Evolutionary conservation across 257 asterid species (phyloP).

Genomic region (Coffea eugenioides): DNA sequence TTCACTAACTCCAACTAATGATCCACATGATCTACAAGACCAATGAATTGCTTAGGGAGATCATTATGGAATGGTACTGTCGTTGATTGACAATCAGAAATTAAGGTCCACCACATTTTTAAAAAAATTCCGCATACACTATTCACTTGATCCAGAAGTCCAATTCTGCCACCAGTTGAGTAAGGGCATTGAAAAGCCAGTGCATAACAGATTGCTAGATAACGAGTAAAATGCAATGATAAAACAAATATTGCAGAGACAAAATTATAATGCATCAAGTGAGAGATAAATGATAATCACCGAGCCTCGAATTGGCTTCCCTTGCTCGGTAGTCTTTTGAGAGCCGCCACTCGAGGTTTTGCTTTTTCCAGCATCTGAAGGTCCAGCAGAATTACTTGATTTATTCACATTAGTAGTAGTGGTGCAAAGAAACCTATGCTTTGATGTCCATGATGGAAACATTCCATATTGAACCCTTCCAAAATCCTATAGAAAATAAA

Average conservation of each 20-base stretch:
- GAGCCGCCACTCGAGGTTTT: conserved; percentile 49
- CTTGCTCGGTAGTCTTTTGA: conserved; percentile 47
- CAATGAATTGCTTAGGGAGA: not conserved
- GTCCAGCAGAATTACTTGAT: conserved; percentile 36
- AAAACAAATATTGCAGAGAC: not conserved
- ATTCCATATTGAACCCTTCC: conserved; percentile 1
- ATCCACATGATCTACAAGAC: not conserved
- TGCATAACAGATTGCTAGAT: not conserved
- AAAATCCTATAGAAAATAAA: conserved; percentile 8
- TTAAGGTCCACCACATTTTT: not conserved
- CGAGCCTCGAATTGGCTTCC: conserved; percentile 71
- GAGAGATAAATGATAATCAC: conserved; percentile 30
- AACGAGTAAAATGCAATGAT: not conserved
- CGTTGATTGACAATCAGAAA: not conserved
- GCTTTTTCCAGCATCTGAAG: conserved; percentile 45
- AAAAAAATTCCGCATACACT: not conserved
- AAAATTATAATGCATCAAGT: not conserved
- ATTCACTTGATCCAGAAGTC: not conserved
- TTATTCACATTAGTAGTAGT: conserved; percentile 28
- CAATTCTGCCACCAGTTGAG: not conserved
- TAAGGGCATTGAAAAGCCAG: not conserved
- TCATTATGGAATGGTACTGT: not conserved
- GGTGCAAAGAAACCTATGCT: conserved; percentile 41
- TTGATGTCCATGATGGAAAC: not conserved
- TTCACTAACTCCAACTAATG: not conserved